phyloP scores from a whole-genome alignment of 2,329 filamentous ascomycete species.

The Neonectria coccinea region DNA sequence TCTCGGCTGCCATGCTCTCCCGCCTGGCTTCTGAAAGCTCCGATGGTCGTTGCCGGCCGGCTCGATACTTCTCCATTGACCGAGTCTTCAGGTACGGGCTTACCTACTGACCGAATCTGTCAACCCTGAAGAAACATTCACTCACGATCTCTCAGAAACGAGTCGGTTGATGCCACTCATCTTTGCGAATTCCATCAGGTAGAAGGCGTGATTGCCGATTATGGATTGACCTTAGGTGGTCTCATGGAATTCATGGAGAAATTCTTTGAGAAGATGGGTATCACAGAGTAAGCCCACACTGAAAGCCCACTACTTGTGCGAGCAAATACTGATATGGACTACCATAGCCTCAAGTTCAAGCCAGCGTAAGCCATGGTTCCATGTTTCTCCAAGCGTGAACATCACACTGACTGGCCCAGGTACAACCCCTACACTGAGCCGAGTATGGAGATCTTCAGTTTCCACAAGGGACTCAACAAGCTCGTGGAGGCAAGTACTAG shows the following conservation, averaged over 20 bases:
- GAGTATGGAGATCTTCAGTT: slow-evolving; percentile 98
- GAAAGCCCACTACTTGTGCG: not conserved
- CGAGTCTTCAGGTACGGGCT: slow-evolving; percentile 78
- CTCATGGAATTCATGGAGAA: slow-evolving; percentile 93
- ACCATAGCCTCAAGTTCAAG: slow-evolving; percentile 84
- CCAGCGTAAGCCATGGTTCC: slow-evolving; percentile 66
- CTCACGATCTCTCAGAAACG: slow-evolving; percentile 70
- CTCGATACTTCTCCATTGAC: slow-evolving; percentile 99
- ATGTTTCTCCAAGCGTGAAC: too few species aligned
- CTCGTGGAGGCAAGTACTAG: slow-evolving; percentile 73
- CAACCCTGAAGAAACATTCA: not conserved
- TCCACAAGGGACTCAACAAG: slow-evolving; percentile 88
- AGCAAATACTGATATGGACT: slow-evolving; percentile 4
- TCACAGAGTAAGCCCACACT: slow-evolving; percentile 56
- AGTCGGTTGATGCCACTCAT: slow-evolving; percentile 96
- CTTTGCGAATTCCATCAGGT: slow-evolving; percentile 98
- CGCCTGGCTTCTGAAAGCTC: slow-evolving; percentile 86
- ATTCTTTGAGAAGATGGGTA: slow-evolving; percentile 97
- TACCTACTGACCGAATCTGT: not conserved
- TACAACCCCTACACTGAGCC: slow-evolving; percentile 97
- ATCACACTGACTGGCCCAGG: slow-evolving; percentile 7
- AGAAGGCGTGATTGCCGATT: slow-evolving; percentile 98
- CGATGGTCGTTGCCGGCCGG: slow-evolving; percentile 71
- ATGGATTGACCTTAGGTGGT: slow-evolving; percentile 89
- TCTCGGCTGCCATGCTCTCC: slow-evolving; percentile 91